phyloP scores from a whole-genome alignment of 441 rosid species.

The Pelargonium myrrhifolium region DNA sequence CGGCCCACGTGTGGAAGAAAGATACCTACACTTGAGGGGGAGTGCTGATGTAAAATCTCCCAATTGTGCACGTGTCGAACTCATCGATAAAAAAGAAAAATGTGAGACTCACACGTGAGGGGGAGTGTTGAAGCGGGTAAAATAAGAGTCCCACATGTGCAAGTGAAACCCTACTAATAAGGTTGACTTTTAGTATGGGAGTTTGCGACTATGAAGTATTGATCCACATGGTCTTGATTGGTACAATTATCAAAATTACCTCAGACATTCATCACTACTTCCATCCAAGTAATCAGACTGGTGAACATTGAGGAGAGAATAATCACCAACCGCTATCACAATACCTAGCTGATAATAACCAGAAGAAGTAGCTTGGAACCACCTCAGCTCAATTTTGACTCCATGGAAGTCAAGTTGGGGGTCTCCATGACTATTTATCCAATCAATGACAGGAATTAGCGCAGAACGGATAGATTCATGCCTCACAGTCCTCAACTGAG shows the following conservation, averaged over 20 bases:
- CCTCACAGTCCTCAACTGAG: constrained; percentile 91
- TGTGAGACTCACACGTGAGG: too few species aligned
- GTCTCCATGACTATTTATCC: constrained; percentile 86
- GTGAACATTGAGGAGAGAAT: constrained; percentile 33
- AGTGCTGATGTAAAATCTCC: too few species aligned
- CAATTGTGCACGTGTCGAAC: too few species aligned
- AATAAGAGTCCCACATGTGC: too few species aligned
- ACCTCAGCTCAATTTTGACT: constrained; percentile 79
- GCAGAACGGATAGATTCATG: constrained; percentile 77
- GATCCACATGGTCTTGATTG: too few species aligned
- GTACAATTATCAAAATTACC: constrained; percentile 61
- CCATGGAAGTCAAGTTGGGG: constrained; percentile 92
- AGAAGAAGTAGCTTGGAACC: constrained; percentile 98
- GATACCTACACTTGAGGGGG: too few species aligned
- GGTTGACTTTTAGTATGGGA: too few species aligned
- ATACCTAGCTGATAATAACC: constrained; percentile 94
- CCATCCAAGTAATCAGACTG: constrained; percentile 38
- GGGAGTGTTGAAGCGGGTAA: too few species aligned
- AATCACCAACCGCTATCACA: constrained; percentile 66
- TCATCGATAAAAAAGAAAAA: too few species aligned
- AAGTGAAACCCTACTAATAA: too few species aligned
- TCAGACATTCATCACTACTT: constrained; percentile 41
- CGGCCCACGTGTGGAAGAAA: too few species aligned
- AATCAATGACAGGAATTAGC: constrained; percentile 71
- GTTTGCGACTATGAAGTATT: too few species aligned